Conservation (phyloP, 208 protist species). For the Acanthamoeba polyphaga region DNA sequence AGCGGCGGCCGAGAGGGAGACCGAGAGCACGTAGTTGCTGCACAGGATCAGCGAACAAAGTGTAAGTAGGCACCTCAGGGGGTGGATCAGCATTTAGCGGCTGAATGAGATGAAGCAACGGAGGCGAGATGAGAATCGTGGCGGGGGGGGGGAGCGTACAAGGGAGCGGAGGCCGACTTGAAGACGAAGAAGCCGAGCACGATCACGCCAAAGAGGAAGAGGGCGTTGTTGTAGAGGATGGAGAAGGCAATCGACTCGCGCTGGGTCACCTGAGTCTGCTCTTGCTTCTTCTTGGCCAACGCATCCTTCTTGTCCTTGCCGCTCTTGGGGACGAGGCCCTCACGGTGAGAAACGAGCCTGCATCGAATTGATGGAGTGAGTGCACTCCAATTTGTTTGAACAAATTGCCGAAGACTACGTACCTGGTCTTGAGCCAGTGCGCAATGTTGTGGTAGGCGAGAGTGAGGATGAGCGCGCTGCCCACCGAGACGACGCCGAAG, state of each 20-base stretch:
- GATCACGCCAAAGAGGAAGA: conserved; percentile 55
- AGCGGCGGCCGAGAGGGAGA: conserved; percentile 26
- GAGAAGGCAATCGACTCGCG: conserved; percentile 57
- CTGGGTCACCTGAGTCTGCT: conserved; percentile 16
- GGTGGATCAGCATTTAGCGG: not conserved
- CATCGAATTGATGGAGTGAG: not conserved
- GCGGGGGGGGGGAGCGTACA: not conserved
- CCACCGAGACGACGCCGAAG: conserved; percentile 38
- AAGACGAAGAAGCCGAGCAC: conserved; percentile 63
- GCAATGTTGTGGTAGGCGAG: conserved; percentile 66
- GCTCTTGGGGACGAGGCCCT: conserved; percentile 34
- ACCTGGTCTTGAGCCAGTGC: conserved; percentile 54
- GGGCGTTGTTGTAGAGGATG: conserved; percentile 71
- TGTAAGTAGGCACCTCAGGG: not conserved
- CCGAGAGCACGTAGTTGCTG: conserved; percentile 61
- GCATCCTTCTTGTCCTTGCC: conserved; percentile 35
- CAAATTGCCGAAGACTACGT: not conserved
- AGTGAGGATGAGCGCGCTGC: conserved; percentile 57
- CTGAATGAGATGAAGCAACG: not conserved
- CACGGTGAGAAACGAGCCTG: conserved; percentile 39
- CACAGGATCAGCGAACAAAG: not conserved
- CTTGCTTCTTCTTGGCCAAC: conserved; percentile 61
- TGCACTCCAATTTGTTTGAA: not conserved
- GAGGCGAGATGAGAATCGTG: not conserved
- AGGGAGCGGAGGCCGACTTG: conserved; percentile 51